These are phyloP conservation scores for Hapsidospora chrysogenum DNA, from an alignment of 495 filamentous ascomycete species.

Conservation along the genomic window DNA sequence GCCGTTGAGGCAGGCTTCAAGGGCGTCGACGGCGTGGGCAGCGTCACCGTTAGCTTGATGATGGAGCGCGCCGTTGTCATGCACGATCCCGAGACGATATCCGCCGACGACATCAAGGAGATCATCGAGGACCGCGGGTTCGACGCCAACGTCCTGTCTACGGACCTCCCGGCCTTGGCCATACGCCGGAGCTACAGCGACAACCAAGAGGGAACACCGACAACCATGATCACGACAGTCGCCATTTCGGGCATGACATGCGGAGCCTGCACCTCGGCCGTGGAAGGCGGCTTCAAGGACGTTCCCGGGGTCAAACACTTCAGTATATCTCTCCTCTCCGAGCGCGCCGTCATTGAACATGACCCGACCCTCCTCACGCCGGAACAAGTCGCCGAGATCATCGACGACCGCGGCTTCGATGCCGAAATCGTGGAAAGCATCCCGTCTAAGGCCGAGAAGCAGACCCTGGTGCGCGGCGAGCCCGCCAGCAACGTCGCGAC, in stretches of 20 bases:
- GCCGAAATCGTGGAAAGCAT: slow-evolving; percentile 51
- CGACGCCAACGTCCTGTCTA: slow-evolving; percentile 77
- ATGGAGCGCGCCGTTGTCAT: slow-evolving; percentile 84
- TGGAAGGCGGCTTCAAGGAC: slow-evolving; percentile 67
- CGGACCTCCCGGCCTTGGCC: slow-evolving; percentile 35
- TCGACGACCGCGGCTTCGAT: slow-evolving; percentile 88
- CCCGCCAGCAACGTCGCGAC: slow-evolving; percentile 27
- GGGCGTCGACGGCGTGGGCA: slow-evolving; percentile 57
- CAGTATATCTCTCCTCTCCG: slow-evolving; percentile 83
- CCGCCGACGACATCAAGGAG: slow-evolving; percentile 58
- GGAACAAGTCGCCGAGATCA: slow-evolving; percentile 54
- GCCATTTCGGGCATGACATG: slow-evolving; percentile 92
- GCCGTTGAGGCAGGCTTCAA: slow-evolving; percentile 75
- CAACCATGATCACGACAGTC: slow-evolving; percentile 49
- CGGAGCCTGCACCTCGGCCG: slow-evolving; percentile 83
- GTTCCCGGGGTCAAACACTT: slow-evolving; percentile 68
- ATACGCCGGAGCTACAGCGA: slow-evolving; percentile 7
- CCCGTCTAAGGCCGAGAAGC: slow-evolving; percentile 9
- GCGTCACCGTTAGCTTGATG: slow-evolving; percentile 76
- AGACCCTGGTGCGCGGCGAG: slow-evolving; percentile 12
- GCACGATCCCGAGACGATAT: slow-evolving; percentile 63
- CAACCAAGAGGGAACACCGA: slow-evolving; percentile 10
- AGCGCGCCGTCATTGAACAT: slow-evolving; percentile 80
- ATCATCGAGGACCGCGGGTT: slow-evolving; percentile 91
- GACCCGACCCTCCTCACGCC: slow-evolving; percentile 51